Percentiles rank a stretch among this genome's conserved stretches.
These are phyloP conservation scores for Filobasidium floriforme DNA, from an alignment of 768 basidiomycete species.

Conservation along the genomic window DNA sequence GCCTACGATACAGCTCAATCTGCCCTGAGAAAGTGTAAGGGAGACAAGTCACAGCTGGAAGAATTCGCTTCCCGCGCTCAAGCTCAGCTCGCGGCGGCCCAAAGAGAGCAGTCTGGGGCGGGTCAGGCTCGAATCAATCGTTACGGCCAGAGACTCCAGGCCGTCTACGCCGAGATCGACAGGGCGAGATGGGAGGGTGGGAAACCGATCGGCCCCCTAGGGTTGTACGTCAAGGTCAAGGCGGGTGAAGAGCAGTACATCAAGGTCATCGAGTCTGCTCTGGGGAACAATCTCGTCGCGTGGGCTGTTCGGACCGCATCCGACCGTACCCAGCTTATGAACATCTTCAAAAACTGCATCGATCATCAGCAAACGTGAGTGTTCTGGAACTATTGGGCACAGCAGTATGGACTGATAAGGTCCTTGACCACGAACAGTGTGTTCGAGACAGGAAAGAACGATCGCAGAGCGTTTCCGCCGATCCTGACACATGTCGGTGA, in stretches of 20 bases:
- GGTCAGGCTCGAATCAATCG: conserved; percentile 37
- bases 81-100: conserved; percentile 38
- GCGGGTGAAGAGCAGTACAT: conserved; percentile 58
- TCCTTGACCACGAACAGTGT: neutral
- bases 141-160: conserved; percentile 36
- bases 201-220: conserved; percentile 57
- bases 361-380: conserved; percentile 20
- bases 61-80: neutral
- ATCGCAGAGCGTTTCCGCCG: conserved; percentile 19
- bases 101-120: conserved; percentile 29
- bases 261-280: conserved; percentile 56
- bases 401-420: neutral
- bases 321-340: conserved; percentile 57
- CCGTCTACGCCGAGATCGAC: conserved; percentile 37
- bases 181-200: conserved; percentile 30
- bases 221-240: conserved; percentile 64
- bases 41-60: conserved; percentile 9
- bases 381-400: neutral
- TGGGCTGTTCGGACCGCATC: conserved; percentile 67
- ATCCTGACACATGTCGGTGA: conserved; percentile 54
- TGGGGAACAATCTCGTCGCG: conserved; percentile 56
- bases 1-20: neutral
- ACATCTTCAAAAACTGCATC: conserved; percentile 45
- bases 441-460: neutral
- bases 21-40: neutral